A percentile compares a stretch with the other conserved stretches of the same genome.
phyloP scores from a whole-genome alignment of 768 basidiomycete genomes.

The Sporobolomyces roseus region DNA sequence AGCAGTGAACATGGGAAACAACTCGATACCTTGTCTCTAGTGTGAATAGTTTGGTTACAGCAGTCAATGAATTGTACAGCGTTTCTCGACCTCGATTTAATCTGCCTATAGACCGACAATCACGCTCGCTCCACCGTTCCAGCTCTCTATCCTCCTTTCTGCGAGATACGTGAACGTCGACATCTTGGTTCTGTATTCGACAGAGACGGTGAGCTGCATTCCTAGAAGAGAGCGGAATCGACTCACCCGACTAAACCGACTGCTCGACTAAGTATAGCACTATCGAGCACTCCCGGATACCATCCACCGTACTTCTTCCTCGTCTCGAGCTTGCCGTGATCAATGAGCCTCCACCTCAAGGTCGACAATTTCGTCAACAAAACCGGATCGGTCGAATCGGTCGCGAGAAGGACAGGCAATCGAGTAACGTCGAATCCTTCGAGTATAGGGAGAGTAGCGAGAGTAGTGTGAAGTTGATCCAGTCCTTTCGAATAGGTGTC shows the following conservation, averaged over 20 bases:
- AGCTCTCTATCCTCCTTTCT: constrained; percentile 22
- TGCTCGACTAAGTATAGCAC: background rate
- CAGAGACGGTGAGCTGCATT: background rate
- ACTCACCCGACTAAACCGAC: constrained; percentile 21
- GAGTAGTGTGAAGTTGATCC: background rate
- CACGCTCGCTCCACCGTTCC: constrained; percentile 14
- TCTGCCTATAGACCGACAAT: constrained; percentile 13
- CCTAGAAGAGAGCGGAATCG: background rate
- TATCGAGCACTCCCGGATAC: constrained; percentile 15
- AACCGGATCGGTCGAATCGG: constrained; percentile 29
- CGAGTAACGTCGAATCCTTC: background rate
- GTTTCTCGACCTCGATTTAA: too few relatives aligned
- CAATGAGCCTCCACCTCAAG: constrained; percentile 19
- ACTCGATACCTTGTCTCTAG: too few relatives aligned
- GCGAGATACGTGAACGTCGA: constrained; percentile 25
- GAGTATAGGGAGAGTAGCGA: background rate
- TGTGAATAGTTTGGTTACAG: too few relatives aligned
- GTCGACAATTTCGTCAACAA: constrained; percentile 8
- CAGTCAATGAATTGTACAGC: too few relatives aligned
- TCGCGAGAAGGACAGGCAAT: constrained; percentile 24
- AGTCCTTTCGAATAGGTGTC: constrained; percentile 7
- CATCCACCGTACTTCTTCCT: constrained; percentile 12
- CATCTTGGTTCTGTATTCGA: constrained; percentile 4
- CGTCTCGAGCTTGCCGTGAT: constrained; percentile 17
- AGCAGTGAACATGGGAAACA: background rate